Percentiles rank a stretch among this genome's conserved stretches.
These are phyloP conservation scores for Backusella tuberculispora DNA, from an alignment of 192 early-diverging fungal genomes.

Conservation along the genomic window DNA sequence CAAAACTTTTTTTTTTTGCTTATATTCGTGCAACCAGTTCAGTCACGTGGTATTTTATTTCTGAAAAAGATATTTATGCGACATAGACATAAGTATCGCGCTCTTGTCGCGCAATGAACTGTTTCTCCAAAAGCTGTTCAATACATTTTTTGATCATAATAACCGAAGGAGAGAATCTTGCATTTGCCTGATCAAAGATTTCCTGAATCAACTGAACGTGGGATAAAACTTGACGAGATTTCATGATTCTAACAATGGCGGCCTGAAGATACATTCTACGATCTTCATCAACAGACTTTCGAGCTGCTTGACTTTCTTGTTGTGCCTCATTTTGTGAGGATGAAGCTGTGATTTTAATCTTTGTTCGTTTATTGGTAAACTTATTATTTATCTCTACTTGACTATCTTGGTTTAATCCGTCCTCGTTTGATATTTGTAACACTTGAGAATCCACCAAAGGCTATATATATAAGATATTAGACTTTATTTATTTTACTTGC, in stretches of 20 bases:
- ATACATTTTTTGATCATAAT: constrained; percentile 83
- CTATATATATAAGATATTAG: constrained; percentile 33
- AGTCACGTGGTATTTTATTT: constrained; percentile 3
- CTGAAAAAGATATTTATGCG: constrained; percentile 45
- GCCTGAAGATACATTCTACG: constrained; percentile 79
- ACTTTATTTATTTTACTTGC: not conserved
- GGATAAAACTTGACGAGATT: constrained; percentile 65
- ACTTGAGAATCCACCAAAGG: constrained; percentile 59
- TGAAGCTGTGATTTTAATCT: constrained; percentile 71
- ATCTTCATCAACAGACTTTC: constrained; percentile 77
- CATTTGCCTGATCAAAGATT: constrained; percentile 71
- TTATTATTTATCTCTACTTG: constrained; percentile 34
- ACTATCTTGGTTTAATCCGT: constrained; percentile 37
- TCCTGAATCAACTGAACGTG: constrained; percentile 77
- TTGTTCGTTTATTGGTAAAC: constrained; percentile 69
- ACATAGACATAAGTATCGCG: constrained; percentile 71
- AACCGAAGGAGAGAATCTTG: constrained; percentile 72
- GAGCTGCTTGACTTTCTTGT: constrained; percentile 61
- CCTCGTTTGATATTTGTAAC: constrained; percentile 30
- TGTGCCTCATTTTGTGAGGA: constrained; percentile 58
- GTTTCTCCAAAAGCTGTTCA: constrained; percentile 84
- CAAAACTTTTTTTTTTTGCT: not conserved
- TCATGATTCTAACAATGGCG: constrained; percentile 89
- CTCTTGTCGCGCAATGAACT: constrained; percentile 72
- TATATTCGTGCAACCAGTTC: not conserved